Evolutionary conservation across 2,329 filamentous ascomycete species (phyloP).

Genomic region (Beauveria bassiana): DNA sequence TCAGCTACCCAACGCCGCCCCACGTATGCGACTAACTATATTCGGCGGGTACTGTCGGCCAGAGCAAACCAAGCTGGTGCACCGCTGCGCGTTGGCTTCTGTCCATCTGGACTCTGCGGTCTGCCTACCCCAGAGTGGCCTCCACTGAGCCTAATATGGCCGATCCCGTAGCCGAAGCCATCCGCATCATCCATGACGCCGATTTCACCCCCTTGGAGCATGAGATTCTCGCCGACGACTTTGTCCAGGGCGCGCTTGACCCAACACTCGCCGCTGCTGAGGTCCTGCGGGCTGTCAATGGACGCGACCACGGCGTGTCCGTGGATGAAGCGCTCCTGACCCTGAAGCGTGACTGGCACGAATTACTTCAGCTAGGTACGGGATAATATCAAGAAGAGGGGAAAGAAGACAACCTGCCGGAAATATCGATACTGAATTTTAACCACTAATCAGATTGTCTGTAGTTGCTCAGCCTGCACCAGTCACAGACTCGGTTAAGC

Average conservation of each 20-base stretch:
- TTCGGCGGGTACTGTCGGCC: background rate
- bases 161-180: background rate
- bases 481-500: background rate
- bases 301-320: background rate
- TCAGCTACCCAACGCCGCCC: background rate
- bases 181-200: background rate
- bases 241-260: background rate
- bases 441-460: background rate
- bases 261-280: background rate
- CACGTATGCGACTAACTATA: background rate
- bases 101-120: background rate
- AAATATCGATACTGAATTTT: background rate
- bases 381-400: background rate
- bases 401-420: background rate
- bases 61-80: too few species aligned
- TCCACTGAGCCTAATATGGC: background rate
- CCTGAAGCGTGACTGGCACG: background rate
- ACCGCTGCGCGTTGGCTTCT: too few species aligned
- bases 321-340: background rate
- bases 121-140: background rate
- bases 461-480: background rate
- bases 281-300: background rate
- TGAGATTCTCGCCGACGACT: background rate
- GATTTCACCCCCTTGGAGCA: background rate
- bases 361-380: background rate